Base-by-base conservation (phyloP, 2,329 filamentous ascomycete genomes). In the Stemphylium lycopersici region DNA sequence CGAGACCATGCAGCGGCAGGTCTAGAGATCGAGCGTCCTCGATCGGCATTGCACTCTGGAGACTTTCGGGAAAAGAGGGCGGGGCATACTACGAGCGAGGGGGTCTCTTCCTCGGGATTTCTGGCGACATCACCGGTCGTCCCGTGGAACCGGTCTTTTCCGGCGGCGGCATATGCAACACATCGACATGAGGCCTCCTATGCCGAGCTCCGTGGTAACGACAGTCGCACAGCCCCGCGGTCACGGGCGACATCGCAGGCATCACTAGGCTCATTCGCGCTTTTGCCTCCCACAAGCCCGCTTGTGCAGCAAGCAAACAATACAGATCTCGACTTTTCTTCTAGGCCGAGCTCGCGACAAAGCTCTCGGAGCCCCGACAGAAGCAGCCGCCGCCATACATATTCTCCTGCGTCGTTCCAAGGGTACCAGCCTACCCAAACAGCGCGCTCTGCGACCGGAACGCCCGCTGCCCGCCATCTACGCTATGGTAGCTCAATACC, bases 231-330 rank as follows among this genome's bases (percentile, higher is more conserved):
- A 1, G 69, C 67, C 4, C 64, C 62, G 11, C 70, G 77, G 42
- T 69, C 76, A 43, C 72, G 79, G 53, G 76, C 78, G n/a, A 64
- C 70, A 16, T 80, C 78, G 31, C 76, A 77, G 54, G 91, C 88
- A 6, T 90, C 91, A 1, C 81, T 90, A 12, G 88, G 87, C 2
- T 92, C 86, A 65, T 97, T 96, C 72, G 83, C 90, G 29, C 89
- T 96, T 58, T 89, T 93, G 75, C 86, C 90, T 2, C 93, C 95
- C 0, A 98, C 95, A 2, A 98, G 93, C 67, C 95, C 95, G 12
- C 80, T 99, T 10, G 93, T 96, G 0, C 88, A 97, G 68, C 91
- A 92, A 37, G 87, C 91, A 67, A 96, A 88, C 76, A 95, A 93
- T 63, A 88, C 91, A 6, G 91, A 95, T 62, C 70, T 89, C 18